Percentiles rank a stretch among this genome's conserved stretches.
These are phyloP conservation scores for Lindgomyces ingoldianus DNA, from an alignment of 495 filamentous ascomycete species.

Conservation along the genomic window DNA sequence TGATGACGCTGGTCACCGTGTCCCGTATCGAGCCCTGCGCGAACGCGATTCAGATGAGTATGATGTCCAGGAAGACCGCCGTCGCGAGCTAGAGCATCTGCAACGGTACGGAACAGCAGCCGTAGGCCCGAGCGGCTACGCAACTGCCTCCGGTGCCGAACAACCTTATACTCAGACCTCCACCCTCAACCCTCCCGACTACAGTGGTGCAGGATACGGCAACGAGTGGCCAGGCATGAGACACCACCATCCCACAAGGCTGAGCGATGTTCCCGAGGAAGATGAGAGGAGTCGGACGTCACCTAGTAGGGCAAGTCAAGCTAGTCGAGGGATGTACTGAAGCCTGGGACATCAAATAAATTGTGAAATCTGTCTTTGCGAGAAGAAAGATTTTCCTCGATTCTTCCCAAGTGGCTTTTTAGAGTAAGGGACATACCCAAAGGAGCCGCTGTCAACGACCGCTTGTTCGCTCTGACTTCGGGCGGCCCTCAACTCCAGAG, in stretches of 20 bases:
- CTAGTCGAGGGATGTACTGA: slow-evolving; percentile 41
- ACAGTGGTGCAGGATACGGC: slow-evolving; percentile 67
- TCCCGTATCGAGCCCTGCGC: slow-evolving; percentile 43
- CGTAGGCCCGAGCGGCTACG: slow-evolving; percentile 34
- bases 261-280: slow-evolving; percentile 92
- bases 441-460: too few relatives aligned
- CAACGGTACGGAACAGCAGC: slow-evolving; percentile 47
- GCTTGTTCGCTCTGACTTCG: too few relatives aligned
- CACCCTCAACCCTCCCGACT: slow-evolving; percentile 47
- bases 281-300: slow-evolving; percentile 66
- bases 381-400: background rate
- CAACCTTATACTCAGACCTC: slow-evolving; percentile 18
- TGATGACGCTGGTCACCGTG: slow-evolving; percentile 49
- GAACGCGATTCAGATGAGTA: slow-evolving; percentile 51
- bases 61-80: slow-evolving; percentile 52
- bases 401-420: background rate
- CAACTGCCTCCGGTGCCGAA: slow-evolving; percentile 33
- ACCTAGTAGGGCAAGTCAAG: slow-evolving; percentile 38
- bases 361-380: background rate
- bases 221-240: slow-evolving; percentile 75
- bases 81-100: slow-evolving; percentile 53
- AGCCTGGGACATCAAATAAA: background rate
- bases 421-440: too few relatives aligned
- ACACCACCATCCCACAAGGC: slow-evolving; percentile 89
- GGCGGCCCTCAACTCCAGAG: too few relatives aligned